phyloP scores from a whole-genome alignment of 768 basidiomycete genomes.

The Symmetrospora coprosmae region DNA sequence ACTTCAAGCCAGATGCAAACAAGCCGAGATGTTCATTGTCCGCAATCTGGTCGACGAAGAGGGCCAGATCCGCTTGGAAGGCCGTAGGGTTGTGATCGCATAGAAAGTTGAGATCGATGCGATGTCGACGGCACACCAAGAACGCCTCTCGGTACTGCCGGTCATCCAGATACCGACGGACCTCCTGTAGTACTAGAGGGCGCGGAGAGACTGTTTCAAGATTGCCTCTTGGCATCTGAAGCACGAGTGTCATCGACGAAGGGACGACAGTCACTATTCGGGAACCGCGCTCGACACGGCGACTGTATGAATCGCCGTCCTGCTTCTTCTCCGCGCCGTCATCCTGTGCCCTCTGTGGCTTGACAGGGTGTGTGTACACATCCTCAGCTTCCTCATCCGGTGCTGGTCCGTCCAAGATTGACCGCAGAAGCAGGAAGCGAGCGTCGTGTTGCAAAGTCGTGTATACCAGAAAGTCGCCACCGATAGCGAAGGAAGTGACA shows the following conservation, averaged over 20 bases:
- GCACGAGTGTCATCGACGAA: constrained; percentile 69
- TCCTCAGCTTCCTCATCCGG: constrained; percentile 29
- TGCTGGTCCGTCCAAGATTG: too few species aligned
- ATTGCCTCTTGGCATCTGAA: constrained; percentile 97
- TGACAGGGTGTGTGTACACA: constrained; percentile 20
- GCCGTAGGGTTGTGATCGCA: constrained; percentile 59
- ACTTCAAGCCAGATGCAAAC: constrained; percentile 77
- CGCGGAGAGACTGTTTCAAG: constrained; percentile 88
- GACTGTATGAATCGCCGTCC: constrained; percentile 37
- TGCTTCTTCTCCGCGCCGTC: constrained; percentile 31
- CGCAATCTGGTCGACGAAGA: constrained; percentile 68
- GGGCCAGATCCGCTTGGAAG: constrained; percentile 51
- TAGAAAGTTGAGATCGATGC: constrained; percentile 78
- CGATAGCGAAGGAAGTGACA: constrained; percentile 51
- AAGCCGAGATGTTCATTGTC: constrained; percentile 87
- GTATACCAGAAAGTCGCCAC: constrained; percentile 66
- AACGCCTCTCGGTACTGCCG: constrained; percentile 74
- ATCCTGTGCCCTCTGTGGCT: constrained; percentile 18
- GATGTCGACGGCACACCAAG: constrained; percentile 75
- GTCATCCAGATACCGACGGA: constrained; percentile 56
- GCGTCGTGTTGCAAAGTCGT: constrained; percentile 70
- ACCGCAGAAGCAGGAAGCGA: constrained; percentile 52
- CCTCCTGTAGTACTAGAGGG: constrained; percentile 72
- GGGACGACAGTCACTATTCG: constrained; percentile 77
- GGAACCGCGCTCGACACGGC: constrained; percentile 78